These are phyloP conservation scores for Umbelopsis sp. DNA, from an alignment of 192 early-diverging fungal species.

Conservation along the genomic window DNA sequence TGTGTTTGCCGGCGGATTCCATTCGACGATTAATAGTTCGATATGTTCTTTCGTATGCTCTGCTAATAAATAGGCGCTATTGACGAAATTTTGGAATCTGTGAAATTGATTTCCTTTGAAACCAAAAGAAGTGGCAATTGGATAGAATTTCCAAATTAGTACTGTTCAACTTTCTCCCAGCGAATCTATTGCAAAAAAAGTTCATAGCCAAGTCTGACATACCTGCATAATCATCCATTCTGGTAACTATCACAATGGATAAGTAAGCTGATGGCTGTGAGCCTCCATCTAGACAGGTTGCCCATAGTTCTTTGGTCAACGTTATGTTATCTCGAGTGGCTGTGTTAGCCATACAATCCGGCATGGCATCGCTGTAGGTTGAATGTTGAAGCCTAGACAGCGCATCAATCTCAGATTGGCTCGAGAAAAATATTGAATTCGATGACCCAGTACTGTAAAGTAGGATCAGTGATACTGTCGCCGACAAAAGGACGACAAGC, in stretches of 20 bases:
- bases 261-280: slow-evolving; percentile 28
- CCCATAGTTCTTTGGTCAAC: slow-evolving; percentile 27
- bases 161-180: not conserved
- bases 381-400: not conserved
- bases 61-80: slow-evolving; percentile 36
- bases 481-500: slow-evolving; percentile 7
- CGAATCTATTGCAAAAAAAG: not conserved
- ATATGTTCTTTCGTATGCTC: slow-evolving; percentile 35
- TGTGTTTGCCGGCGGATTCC: slow-evolving; percentile 38
- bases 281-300: slow-evolving; percentile 25
- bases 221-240: slow-evolving; percentile 42
- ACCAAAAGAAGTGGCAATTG: slow-evolving; percentile 7
- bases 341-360: not conserved
- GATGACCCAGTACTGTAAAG: not conserved
- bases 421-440: not conserved
- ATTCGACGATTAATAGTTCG: slow-evolving; percentile 41
- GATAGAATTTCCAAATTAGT: slow-evolving; percentile 3
- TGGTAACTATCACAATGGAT: slow-evolving; percentile 43
- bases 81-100: slow-evolving; percentile 40
- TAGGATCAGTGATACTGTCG: slow-evolving; percentile 4
- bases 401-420: not conserved
- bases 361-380: not conserved
- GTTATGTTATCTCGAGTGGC: slow-evolving; percentile 19
- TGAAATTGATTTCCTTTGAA: slow-evolving; percentile 34
- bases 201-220: not conserved